These are phyloP conservation scores for Amanita polypyramis DNA, from an alignment of 768 basidiomycete species.

Conservation along the genomic window DNA sequence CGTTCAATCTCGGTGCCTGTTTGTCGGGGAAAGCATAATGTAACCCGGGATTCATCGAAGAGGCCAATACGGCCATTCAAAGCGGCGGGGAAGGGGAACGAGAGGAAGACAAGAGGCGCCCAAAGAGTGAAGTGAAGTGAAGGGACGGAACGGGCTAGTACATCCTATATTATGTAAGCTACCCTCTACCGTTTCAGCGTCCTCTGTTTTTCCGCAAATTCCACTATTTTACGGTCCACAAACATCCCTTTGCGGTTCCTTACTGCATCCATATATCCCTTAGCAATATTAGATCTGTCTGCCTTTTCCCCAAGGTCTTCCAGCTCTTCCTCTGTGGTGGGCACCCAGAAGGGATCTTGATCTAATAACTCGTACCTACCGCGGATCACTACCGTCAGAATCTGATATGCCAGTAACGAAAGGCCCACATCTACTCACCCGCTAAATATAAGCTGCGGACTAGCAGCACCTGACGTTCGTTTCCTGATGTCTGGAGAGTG, in stretches of 20 bases:
- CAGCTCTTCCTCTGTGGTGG: slow-evolving; percentile 91
- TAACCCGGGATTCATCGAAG: slow-evolving; percentile 18
- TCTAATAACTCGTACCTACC: slow-evolving; percentile 85
- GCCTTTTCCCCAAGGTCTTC: slow-evolving; percentile 97
- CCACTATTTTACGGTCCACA: slow-evolving; percentile 89
- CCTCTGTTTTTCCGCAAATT: slow-evolving; percentile 95
- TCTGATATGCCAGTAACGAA: background rate
- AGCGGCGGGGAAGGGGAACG: slow-evolving; percentile 7
- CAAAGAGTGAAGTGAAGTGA: background rate
- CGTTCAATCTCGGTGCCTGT: slow-evolving; percentile 6
- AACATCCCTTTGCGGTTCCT: slow-evolving; percentile 92
- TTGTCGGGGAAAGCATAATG: slow-evolving; percentile 15
- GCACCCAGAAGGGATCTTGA: slow-evolving; percentile 96
- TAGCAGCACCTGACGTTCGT: slow-evolving; percentile 92
- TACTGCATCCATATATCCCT: slow-evolving; percentile 84
- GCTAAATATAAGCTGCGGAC: slow-evolving; percentile 93
- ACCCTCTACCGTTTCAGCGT: slow-evolving; percentile 58
- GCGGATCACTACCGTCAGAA: slow-evolving; percentile 1
- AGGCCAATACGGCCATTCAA: slow-evolving; percentile 22
- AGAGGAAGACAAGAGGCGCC: slow-evolving; percentile 10
- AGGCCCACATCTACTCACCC: slow-evolving; percentile 45
- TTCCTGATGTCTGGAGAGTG: slow-evolving; percentile 82
- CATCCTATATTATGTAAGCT: slow-evolving; percentile 6
- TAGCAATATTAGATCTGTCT: slow-evolving; percentile 88
- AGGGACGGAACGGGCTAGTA: slow-evolving; percentile 5